Percentiles rank a stretch among this genome's conserved stretches.
Evolutionary conservation across 345 rosid genomes (phyloP).

Genomic region (Punica granatum): DNA sequence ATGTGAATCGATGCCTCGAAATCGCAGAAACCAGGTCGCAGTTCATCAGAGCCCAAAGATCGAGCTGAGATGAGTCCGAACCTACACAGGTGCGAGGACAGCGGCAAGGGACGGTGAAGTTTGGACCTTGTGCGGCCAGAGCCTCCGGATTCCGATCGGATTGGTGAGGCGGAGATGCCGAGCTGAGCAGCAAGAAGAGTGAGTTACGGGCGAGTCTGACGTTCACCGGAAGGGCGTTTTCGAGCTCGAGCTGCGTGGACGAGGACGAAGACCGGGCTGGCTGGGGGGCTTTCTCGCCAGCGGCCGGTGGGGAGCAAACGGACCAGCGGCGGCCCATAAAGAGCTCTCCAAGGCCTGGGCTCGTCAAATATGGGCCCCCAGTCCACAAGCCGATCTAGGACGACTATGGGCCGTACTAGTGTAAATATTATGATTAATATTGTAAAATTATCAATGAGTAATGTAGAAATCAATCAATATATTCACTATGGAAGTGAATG

Average conservation of each 20-base stretch:
- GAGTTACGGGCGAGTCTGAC: neutral
- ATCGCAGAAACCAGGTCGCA: neutral
- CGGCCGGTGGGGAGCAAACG: neutral
- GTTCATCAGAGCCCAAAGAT: neutral
- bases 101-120: neutral
- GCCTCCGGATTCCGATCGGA: neutral
- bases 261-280: neutral
- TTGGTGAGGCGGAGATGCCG: neutral
- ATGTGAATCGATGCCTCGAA: neutral
- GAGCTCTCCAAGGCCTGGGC: neutral
- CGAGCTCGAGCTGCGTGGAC: neutral
- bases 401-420: too few species aligned
- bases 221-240: neutral
- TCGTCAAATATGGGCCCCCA: neutral
- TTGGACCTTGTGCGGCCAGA: neutral
- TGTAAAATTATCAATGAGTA: too few species aligned
- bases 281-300: neutral
- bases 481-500: too few species aligned
- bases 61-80: neutral
- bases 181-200: neutral
- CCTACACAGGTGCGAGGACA: neutral
- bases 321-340: conserved; percentile 1
- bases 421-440: too few species aligned
- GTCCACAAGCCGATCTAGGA: neutral
- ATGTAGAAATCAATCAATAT: too few species aligned